Evolutionary conservation across 805 yeast species (phyloP).

Genomic region (Yamadazyma sp.): DNA sequence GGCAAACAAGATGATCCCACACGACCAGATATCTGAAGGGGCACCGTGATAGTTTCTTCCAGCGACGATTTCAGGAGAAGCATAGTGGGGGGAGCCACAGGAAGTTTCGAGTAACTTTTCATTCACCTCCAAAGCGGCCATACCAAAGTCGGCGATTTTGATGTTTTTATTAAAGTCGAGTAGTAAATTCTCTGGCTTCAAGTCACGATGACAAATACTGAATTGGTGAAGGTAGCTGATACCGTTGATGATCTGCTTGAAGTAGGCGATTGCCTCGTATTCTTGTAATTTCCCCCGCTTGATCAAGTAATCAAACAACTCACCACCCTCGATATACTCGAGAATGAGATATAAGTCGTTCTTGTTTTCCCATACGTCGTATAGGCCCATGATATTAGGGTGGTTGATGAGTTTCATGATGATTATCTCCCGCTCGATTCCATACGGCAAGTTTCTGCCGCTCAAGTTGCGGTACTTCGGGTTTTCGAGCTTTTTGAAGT

Average conservation of each 20-base stretch:
- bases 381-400: conserved; percentile 73
- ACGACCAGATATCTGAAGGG: conserved; percentile 97
- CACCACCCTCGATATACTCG: conserved; percentile 98
- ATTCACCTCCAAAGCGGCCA: conserved; percentile 93
- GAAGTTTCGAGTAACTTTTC: conserved; percentile 86
- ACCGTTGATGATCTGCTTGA: conserved; percentile 81
- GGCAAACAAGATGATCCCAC: conserved; percentile 94
- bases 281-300: conserved; percentile 88
- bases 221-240: conserved; percentile 82
- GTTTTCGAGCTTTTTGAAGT: conserved; percentile 51
- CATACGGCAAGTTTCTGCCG: conserved; percentile 55
- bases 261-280: conserved; percentile 84
- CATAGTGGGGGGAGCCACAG: conserved; percentile 98
- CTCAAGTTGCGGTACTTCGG: conserved; percentile 42
- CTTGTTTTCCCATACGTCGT: conserved; percentile 87
- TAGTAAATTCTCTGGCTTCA: conserved; percentile 77
- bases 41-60: conserved; percentile 96
- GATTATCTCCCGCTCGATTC: conserved; percentile 83
- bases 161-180: conserved; percentile 83
- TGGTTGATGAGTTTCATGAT: conserved; percentile 81
- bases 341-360: conserved; percentile 80
- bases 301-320: conserved; percentile 86
- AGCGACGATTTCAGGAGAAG: conserved; percentile 96
- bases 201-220: conserved; percentile 85
- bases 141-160: conserved; percentile 97